phyloP scores from a whole-genome alignment of 768 basidiomycete genomes.

The Suillus tomentosus region DNA sequence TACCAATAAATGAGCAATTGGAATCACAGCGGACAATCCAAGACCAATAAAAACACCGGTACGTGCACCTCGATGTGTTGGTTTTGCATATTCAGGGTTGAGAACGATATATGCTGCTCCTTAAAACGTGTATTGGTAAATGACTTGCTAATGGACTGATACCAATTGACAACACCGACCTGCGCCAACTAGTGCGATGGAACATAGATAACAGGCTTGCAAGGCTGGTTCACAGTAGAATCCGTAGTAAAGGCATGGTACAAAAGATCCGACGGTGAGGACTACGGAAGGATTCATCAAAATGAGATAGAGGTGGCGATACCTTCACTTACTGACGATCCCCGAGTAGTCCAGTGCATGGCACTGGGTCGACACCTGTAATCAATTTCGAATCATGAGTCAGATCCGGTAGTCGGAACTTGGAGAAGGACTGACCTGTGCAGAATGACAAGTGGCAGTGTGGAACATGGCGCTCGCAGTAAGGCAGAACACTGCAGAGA shows the following conservation, averaged over 20 bases:
- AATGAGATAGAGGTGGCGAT: constrained; percentile 5
- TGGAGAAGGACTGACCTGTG: constrained; percentile 46
- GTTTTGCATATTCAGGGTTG: constrained; percentile 74
- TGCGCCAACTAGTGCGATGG: constrained; percentile 53
- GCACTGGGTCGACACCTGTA: constrained; percentile 59
- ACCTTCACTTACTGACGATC: constrained; percentile 56
- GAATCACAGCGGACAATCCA: constrained; percentile 69
- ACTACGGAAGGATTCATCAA: constrained; percentile 34
- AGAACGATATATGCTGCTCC: constrained; percentile 77
- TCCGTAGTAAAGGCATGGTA: constrained; percentile 75
- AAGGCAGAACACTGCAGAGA: constrained; percentile 74
- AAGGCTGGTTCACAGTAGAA: constrained; percentile 66
- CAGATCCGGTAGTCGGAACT: not conserved
- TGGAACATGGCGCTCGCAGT: constrained; percentile 74
- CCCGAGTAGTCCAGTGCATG: constrained; percentile 78
- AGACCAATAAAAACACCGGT: constrained; percentile 79
- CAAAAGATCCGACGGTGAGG: constrained; percentile 77
- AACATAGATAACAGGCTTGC: constrained; percentile 55
- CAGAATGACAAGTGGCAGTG: constrained; percentile 71
- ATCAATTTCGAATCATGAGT: constrained; percentile 7
- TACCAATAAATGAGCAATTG: constrained; percentile 63
- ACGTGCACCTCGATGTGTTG: constrained; percentile 73
- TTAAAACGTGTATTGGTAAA: constrained; percentile 27
- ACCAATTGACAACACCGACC: constrained; percentile 45
- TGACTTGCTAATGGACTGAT: constrained; percentile 17